Base-by-base conservation (phyloP, 2,329 filamentous ascomycete genomes). In the Ophiocordyceps robertsii region DNA sequence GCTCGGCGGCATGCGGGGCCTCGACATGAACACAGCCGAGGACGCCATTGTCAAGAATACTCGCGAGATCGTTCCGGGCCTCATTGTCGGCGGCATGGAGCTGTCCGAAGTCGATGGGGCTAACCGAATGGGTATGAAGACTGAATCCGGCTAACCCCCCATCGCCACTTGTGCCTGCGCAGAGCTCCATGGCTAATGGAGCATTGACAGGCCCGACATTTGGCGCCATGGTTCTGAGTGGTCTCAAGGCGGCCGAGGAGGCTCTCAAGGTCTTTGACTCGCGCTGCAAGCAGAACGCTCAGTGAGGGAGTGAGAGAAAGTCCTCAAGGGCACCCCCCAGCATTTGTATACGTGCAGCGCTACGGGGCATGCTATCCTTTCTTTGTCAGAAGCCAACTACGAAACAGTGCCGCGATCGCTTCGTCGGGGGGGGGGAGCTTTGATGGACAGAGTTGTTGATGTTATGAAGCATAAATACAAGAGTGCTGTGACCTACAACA, bases 81-180 rank as follows among this genome's bases (percentile, higher is more conserved):
- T 95, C 49, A 87, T 95, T 54, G 83, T 93, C n/a, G 89, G 88
- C 42, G 89, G 88, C 33, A 95, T 95, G 88, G 88, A 95, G 64
- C 69, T 95, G 51, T 85, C 80, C 45, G 88, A 95, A 65, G 80
- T 94, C 29, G 88, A 95, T 56, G 88, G 87, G 16, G 85, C 86
- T 47, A 93, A 93, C 68, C 77, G 88, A 42, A 95, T 95, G 88
- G 89, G 81, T 59, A 54, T 45, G 62, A 48, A 9, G 1, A 24
- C 24, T 3, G 24, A 27, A 27, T 27, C 24, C 24, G 24, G 9
- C 24, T 4, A 7, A 9, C 3, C 24, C 9, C 24, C 9, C 24
- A 6, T 27, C 24, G 24, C 9, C 3, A 27, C 24, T 9, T 27
- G 24, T 7, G 24, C 9, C 24, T 27, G 24, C 9, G 24, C 9